Evolutionary conservation across 1,284 basidiomycete genomes (phyloP).

Genomic region (Naganishia liquefaciens): DNA sequence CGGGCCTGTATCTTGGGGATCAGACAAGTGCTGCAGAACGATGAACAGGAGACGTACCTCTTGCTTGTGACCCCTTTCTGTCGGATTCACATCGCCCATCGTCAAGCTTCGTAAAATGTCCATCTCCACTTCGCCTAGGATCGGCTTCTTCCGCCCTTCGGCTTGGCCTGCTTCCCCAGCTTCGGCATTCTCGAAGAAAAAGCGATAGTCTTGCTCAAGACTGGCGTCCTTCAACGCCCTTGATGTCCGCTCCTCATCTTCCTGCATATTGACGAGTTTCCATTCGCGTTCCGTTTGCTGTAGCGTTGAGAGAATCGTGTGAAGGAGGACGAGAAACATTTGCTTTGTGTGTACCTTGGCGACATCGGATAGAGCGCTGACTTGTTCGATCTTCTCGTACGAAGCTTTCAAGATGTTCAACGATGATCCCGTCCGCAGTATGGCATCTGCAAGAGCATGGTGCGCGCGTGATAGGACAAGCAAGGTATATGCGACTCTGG

Average conservation of each 20-base stretch:
- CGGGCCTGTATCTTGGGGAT: slow-evolving; percentile 10
- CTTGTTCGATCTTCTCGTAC: slow-evolving; percentile 23
- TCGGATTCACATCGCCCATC: slow-evolving; percentile 21
- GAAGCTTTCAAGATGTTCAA: slow-evolving; percentile 18
- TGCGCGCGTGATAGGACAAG: slow-evolving; percentile 30
- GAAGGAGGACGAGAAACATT: slow-evolving; percentile 29
- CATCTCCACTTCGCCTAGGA: slow-evolving; percentile 22
- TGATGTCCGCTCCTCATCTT: slow-evolving; percentile 3
- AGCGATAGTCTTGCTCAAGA: slow-evolving; percentile 31
- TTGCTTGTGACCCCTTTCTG: slow-evolving; percentile 15
- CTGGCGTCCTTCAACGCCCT: slow-evolving; percentile 27
- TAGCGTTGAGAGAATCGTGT: slow-evolving; percentile 27
- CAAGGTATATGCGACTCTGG: slow-evolving; percentile 24
- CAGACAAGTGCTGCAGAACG: not conserved
- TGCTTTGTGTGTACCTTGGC: slow-evolving; percentile 30
- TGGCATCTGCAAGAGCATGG: not conserved
- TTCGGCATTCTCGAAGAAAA: slow-evolving; percentile 24
- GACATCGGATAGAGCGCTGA: slow-evolving; percentile 11
- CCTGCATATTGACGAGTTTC: slow-evolving; percentile 30
- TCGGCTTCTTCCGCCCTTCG: slow-evolving; percentile 6
- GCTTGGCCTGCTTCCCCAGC: not conserved
- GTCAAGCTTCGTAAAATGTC: slow-evolving; percentile 12
- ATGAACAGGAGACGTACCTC: not conserved
- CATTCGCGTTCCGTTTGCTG: slow-evolving; percentile 32
- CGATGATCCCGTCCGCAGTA: slow-evolving; percentile 10